phyloP scores from a whole-genome alignment of 108 stramenopile genomes.

The Seminavis robusta region DNA sequence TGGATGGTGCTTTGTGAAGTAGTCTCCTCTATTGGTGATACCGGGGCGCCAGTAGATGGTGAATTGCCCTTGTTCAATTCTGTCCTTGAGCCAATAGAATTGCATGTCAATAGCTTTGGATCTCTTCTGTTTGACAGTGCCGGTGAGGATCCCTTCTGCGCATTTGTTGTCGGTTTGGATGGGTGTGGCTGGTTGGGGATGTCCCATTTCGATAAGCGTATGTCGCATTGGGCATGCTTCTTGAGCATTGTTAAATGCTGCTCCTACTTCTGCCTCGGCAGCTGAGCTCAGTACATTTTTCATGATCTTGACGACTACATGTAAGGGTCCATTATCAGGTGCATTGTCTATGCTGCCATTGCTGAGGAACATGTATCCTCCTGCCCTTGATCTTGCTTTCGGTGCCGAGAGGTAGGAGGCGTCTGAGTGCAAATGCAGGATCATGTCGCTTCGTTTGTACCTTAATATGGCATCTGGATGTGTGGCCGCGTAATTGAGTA shows the following conservation, averaged over 20 bases:
- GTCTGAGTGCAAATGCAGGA: slow-evolving; percentile 26
- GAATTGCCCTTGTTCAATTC: slow-evolving; percentile 2
- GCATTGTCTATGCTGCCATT: no score
- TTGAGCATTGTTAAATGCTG: slow-evolving; percentile 29
- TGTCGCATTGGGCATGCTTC: slow-evolving; percentile 14
- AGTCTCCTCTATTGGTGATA: no score
- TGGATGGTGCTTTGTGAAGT: no score
- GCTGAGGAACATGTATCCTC: slow-evolving; percentile 22
- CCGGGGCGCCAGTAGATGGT: no score
- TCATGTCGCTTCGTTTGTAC: slow-evolving; percentile 33
- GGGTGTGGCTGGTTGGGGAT: slow-evolving; percentile 44
- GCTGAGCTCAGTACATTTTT: neutral
- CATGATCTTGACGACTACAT: neutral
- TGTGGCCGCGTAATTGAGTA: slow-evolving; percentile 45
- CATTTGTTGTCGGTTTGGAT: slow-evolving; percentile 37
- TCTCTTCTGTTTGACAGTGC: slow-evolving; percentile 36
- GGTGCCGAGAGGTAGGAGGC: slow-evolving; percentile 31
- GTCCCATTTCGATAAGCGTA: slow-evolving; percentile 30
- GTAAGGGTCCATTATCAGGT: no score
- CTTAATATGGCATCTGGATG: slow-evolving; percentile 39
- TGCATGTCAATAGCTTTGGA: slow-evolving; percentile 23
- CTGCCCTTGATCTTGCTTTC: slow-evolving; percentile 27
- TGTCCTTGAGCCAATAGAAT: slow-evolving; percentile 9
- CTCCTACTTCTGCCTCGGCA: slow-evolving; percentile 16
- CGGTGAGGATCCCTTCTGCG: slow-evolving; percentile 41